A percentile compares a stretch with the other conserved stretches of the same genome.
phyloP scores from a whole-genome alignment of 2,329 filamentous ascomycete genomes.

The Arthrobotrys sphaeroides region DNA sequence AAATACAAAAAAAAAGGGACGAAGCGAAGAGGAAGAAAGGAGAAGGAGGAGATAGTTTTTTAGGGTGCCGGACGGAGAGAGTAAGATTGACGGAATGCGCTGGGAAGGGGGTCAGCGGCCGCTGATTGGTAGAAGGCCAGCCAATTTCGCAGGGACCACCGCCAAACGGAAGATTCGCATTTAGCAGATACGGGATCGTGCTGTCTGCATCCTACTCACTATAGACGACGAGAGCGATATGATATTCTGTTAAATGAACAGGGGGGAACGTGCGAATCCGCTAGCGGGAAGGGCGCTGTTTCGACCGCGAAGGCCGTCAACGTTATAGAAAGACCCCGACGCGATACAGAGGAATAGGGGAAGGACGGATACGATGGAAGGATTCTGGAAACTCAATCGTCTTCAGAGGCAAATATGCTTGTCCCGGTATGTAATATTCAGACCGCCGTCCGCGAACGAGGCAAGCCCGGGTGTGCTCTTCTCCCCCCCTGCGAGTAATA shows the following conservation, averaged over 20 bases:
- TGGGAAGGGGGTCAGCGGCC: neutral
- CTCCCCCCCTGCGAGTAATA: slow-evolving; percentile 47
- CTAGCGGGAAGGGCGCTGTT: neutral
- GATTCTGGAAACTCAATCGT: too few species aligned
- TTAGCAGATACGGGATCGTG: too few species aligned
- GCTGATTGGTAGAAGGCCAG: slow-evolving; percentile 7
- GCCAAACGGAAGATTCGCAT: slow-evolving; percentile 32
- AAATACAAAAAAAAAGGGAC: neutral
- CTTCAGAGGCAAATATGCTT: neutral
- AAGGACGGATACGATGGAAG: too few species aligned
- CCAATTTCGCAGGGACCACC: slow-evolving; percentile 46
- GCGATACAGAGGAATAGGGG: slow-evolving; percentile 1
- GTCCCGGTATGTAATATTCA: slow-evolving; percentile 11
- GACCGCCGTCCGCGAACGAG: slow-evolving; percentile 29
- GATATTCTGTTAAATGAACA: neutral
- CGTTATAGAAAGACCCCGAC: too few species aligned
- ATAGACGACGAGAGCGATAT: neutral
- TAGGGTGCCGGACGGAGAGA: neutral
- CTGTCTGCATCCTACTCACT: too few species aligned
- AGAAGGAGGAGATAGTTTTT: neutral
- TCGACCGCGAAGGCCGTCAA: neutral
- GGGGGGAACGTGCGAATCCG: neutral
- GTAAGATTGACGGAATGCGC: slow-evolving; percentile 23
- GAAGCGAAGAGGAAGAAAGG: neutral
- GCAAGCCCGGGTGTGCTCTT: neutral